Evolutionary conservation across 1,284 basidiomycete species (phyloP), one percentile per base, ranked within the genome.

Genomic region (Quambalaria eucalypti): DNA sequence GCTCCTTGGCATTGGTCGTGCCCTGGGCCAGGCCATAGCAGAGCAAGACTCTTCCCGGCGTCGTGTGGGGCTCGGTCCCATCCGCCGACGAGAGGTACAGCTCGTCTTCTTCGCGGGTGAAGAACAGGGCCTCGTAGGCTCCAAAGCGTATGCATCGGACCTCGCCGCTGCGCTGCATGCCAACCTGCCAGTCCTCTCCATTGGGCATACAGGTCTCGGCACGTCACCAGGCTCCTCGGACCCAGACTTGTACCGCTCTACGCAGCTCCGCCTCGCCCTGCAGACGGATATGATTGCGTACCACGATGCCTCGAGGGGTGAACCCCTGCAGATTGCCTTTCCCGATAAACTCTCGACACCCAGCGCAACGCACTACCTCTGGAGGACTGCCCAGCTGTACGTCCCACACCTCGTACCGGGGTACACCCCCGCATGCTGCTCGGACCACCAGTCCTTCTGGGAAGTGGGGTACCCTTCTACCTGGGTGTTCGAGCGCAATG

Each of bases 401-500:
- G 65, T 61, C 2, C 76, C 76, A 10, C 57, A 66, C 28, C 29
- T 65, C 19, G 44, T 55, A 4, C 54, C 58, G 28, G 68, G 62
- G 14, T 64, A 57, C n/a, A 71, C 64, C 0, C 55, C 65, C 0
- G 75, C 74, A 0, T 77, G 76, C 54, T 77, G 76, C 53, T 61
- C 56, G 0, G 76, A 77, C 50, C 76, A 77, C 48, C 73, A 74
- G 55, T 57, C 54, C 9, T 77, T 74, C 51, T 73, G 67, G 61
- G 54, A 66, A 25, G 28, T 57, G 6, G 52, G 50, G 2, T 66
- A 54, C 47, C 62, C 66, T 1, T 58, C 66, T 3, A 68, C 64
- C 7, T 68, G 68, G 69, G 65, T 74, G 9, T 77, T 77, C 44
- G 76, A 77, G 51, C 56, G 76, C 1, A 73, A 74, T 48, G 76